These are phyloP conservation scores for Trebouxia gelatinosa DNA, from an alignment of 163 green algal genomes.

Conservation along the genomic window DNA sequence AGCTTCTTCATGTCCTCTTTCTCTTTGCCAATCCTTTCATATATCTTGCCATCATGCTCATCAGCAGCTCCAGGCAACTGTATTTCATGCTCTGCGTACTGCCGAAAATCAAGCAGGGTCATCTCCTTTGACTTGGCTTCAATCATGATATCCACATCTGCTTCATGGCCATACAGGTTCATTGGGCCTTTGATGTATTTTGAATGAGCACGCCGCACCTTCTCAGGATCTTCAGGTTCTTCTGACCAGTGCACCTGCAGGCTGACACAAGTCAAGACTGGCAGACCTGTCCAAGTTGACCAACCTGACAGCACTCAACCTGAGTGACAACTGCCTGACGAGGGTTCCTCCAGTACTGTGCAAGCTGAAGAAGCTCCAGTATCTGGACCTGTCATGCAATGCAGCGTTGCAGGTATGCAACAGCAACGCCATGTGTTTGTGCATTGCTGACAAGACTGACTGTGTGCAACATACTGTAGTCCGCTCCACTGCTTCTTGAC, in stretches of 20 bases:
- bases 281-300: slow-evolving; percentile 42
- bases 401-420: slow-evolving; percentile 2
- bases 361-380: slow-evolving; percentile 45
- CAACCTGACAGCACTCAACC: slow-evolving; percentile 50
- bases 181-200: slow-evolving; percentile 46
- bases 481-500: background rate
- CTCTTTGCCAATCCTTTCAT: too few species aligned
- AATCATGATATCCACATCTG: slow-evolving; percentile 63
- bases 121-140: slow-evolving; percentile 60
- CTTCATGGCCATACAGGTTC: slow-evolving; percentile 48
- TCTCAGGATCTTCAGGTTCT: slow-evolving; percentile 43
- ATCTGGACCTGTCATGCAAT: slow-evolving; percentile 57
- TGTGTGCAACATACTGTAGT: background rate
- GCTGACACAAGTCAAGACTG: slow-evolving; percentile 22
- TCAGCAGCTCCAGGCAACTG: too few species aligned
- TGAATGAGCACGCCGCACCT: slow-evolving; percentile 17
- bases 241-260: slow-evolving; percentile 70
- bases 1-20: too few species aligned
- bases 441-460: too few species aligned
- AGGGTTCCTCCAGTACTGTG: slow-evolving; percentile 43
- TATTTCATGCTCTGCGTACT: background rate
- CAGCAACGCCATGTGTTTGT: too few species aligned
- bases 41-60: too few species aligned
- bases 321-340: slow-evolving; percentile 52
- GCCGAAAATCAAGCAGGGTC: slow-evolving; percentile 49